Base-by-base conservation (phyloP, 1,284 basidiomycete genomes). In the Thelephora terrestris region DNA sequence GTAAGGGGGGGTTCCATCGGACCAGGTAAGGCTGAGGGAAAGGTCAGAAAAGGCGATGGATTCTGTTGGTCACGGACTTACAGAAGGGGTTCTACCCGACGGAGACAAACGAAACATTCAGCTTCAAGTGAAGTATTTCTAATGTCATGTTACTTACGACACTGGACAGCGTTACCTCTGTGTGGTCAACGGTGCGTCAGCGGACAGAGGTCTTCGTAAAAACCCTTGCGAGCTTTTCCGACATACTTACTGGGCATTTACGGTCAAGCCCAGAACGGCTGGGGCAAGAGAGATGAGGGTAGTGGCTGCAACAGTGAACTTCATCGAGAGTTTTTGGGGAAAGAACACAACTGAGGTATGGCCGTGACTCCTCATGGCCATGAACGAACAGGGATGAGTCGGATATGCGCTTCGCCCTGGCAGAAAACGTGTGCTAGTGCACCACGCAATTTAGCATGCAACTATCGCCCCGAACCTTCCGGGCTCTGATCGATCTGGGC, bases 201-300 rank as follows among this genome's bases (percentile, higher is more conserved):
- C 12, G 39, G 38, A 29, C 29, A 24, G 16, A 32, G 49, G 46
- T 53, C 14, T 9, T 21, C 17, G 32, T 0, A 23, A 24, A 21
- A 27, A 35, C 29, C 21, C 16, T 32, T 32, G 16, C 27, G 18
- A 34, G 20, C 47, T 25, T 16, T 37, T 16, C 20, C 23, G 18
- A n/a, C n/a, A n/a, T n/a, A 71, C 80, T 54, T 55, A 86, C 83
- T 85, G 81, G 7, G 85, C 84, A 62, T 85, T 78, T 62, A 89
- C 68, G 25, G 69, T 78, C 55, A 83, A 40, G 10, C 65, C 75
- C n/a, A 72, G 44, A 47, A 71, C 64, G 52, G 66, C 64, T 35
- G 76, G 71, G 38, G 73, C 53, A 49, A 73, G 55, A 44, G 75
- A 70, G 43, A 69, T 60, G 52, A 79, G 57, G 47, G 75, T 69